These are phyloP conservation scores for Penicillium brevicompactum DNA, from an alignment of 2,329 filamentous ascomycete species.

Conservation along the genomic window DNA sequence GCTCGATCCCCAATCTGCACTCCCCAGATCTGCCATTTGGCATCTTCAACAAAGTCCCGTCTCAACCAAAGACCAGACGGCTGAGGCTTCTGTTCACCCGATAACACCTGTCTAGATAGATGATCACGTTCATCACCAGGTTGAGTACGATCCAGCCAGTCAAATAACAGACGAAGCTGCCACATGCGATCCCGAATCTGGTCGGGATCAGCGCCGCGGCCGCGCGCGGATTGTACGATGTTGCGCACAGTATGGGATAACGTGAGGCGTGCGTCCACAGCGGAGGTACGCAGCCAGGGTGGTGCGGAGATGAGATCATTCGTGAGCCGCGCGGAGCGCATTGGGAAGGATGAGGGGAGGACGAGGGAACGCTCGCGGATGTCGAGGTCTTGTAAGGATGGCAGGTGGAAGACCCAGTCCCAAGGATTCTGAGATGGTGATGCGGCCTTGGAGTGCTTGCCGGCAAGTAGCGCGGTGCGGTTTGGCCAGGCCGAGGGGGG, in stretches of 20 bases:
- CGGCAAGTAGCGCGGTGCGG: slow-evolving; percentile 25
- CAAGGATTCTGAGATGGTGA: slow-evolving; percentile 54
- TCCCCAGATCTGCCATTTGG: slow-evolving; percentile 46
- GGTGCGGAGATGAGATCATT: slow-evolving; percentile 48
- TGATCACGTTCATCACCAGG: slow-evolving; percentile 10
- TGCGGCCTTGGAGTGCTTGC: slow-evolving; percentile 25
- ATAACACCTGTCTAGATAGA: not conserved
- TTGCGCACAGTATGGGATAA: slow-evolving; percentile 55
- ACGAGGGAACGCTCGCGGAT: slow-evolving; percentile 68
- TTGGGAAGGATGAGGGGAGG: slow-evolving; percentile 50
- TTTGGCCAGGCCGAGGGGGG: slow-evolving; percentile 27
- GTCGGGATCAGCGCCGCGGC: slow-evolving; percentile 39
- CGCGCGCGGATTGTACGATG: slow-evolving; percentile 33
- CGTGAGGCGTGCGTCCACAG: slow-evolving; percentile 72
- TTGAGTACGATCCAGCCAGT: slow-evolving; percentile 60
- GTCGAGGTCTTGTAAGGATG: slow-evolving; percentile 56
- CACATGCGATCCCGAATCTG: slow-evolving; percentile 60
- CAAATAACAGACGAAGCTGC: slow-evolving; percentile 65
- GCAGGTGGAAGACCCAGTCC: slow-evolving; percentile 73
- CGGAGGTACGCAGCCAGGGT: slow-evolving; percentile 58
- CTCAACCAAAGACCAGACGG: slow-evolving; percentile 40
- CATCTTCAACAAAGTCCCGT: slow-evolving; percentile 43
- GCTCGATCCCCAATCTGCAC: slow-evolving; percentile 34
- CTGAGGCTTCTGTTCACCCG: not conserved
- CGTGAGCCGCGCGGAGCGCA: slow-evolving; percentile 24